A percentile compares a stretch with the other conserved stretches of the same genome.
phyloP scores from a whole-genome alignment of 2,329 filamentous ascomycete genomes.

The Fusarium sp. region DNA sequence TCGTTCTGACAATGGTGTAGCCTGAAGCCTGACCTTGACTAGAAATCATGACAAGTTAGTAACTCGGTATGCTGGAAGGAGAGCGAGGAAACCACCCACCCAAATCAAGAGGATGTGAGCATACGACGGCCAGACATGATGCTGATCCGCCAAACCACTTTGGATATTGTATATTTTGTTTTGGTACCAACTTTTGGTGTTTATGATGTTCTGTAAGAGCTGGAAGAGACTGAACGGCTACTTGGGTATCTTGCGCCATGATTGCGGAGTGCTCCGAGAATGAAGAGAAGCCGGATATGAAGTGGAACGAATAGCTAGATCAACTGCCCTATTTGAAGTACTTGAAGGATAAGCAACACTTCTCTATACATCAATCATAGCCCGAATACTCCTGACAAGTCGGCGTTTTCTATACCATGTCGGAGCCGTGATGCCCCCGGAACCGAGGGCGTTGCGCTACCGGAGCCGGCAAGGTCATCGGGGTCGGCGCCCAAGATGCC shows the following conservation, averaged over 20 bases:
- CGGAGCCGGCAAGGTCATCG: neutral
- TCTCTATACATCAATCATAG: neutral
- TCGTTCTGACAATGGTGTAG: constrained; percentile 5
- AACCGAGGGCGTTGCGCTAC: neutral
- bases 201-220: neutral
- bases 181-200: neutral
- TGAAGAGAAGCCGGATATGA: neutral
- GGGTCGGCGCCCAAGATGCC: neutral
- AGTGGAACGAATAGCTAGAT: neutral
- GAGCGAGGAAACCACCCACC: neutral
- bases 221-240: neutral
- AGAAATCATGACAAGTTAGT: neutral
- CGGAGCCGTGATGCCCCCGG: neutral
- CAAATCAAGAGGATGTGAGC: constrained; percentile 26
- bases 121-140: constrained; percentile 26
- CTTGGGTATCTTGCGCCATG: neutral
- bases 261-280: neutral
- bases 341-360: neutral
- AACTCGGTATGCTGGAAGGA: neutral
- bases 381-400: neutral
- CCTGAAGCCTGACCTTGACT: constrained; percentile 28
- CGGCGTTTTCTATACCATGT: neutral
- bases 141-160: constrained; percentile 28
- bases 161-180: constrained; percentile 10
- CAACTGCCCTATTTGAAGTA: neutral